Evolutionary conservation across 2,329 filamentous ascomycete species (phyloP), one percentile per base, ranked within the genome.

Genomic region (Aureobasidium sp.): DNA sequence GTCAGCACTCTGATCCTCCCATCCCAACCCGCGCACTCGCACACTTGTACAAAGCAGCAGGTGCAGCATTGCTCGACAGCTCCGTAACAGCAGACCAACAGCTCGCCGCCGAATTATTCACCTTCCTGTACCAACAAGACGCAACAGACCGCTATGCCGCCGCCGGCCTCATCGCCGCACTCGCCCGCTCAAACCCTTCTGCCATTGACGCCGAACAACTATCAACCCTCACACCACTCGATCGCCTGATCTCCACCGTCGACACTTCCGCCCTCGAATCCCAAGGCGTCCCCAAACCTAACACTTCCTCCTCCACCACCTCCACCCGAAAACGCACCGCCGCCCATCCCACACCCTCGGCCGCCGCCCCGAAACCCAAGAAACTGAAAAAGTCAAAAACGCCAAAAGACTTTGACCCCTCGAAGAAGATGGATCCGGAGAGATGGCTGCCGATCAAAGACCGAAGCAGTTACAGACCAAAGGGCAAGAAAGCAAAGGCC

Each of bases 391-490:
- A 78, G 65, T 79, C 74, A 54, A 80, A 80, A 61, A 74, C 87
- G 62, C 86, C 86, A 27, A 88, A 88, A 70, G 79, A 84, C 63
- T 88, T 81, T 63, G 87, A 89, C 55, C 79, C 87, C 49, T 81
- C 78, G 61, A 94, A 90, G 75, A 84, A 83, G 59, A 80, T 88
- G 29, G 93, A 98, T 68, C 84, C 89, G 0, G 93, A 98, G 71
- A 79, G 93, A 58, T 98, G 93, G 93, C 71, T 98, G 56, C 91
- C 93, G 11, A 75, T 97, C 63, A 83, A 86, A 49, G 93, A 98
- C 67, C 80, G 93, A 54, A 93, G 87, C 61, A 87, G 83, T 35
- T 98, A 95, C 70, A 77, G 86, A 42, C 90, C 90, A 6, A 95
- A 93, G 74, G 90, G 90, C 5, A 90, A 86, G 74, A 95, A 77